Conservation (phyloP, 176 grass and related monocot species). For the Avena sativa region DNA sequence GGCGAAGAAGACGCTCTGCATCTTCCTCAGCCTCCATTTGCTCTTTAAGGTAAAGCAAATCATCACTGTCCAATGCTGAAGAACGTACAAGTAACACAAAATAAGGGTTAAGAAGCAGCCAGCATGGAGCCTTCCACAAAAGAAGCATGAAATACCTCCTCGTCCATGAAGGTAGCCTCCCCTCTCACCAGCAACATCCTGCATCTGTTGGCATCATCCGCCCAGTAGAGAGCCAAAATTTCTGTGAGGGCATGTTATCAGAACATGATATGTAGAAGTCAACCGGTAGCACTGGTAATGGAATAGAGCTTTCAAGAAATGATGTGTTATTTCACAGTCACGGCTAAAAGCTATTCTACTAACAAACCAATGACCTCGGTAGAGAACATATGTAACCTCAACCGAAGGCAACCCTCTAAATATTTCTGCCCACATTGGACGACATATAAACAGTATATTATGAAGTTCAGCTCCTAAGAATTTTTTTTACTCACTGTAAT, state of each 20-base stretch:
- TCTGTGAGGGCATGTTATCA: constrained; percentile 99
- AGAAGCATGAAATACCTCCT: constrained; percentile 76
- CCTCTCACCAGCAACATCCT: constrained; percentile 99
- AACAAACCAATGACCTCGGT: neutral
- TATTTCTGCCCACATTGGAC: neutral
- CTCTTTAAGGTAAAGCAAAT: constrained; percentile 97
- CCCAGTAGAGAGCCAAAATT: constrained; percentile 86
- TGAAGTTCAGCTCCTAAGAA: neutral
- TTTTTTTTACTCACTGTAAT: neutral
- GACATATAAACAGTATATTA: neutral
- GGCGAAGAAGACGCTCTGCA: constrained; percentile 85
- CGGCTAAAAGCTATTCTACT: neutral
- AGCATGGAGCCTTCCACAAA: constrained; percentile 23
- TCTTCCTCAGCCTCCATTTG: constrained; percentile 99
- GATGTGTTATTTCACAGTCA: neutral
- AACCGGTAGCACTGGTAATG: constrained; percentile 6
- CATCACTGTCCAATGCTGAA: constrained; percentile 97
- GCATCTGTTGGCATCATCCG: constrained; percentile 83
- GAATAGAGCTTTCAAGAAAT: neutral
- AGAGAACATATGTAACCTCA: constrained; percentile 24
- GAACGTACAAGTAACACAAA: constrained; percentile 23
- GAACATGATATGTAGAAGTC: constrained; percentile 45
- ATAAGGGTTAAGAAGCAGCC: constrained; percentile 34
- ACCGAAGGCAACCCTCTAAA: neutral
- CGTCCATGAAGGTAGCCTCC: constrained; percentile 96